Conservation (phyloP, 345 rosid genomes). For the Eucalyptus viminalis region DNA sequence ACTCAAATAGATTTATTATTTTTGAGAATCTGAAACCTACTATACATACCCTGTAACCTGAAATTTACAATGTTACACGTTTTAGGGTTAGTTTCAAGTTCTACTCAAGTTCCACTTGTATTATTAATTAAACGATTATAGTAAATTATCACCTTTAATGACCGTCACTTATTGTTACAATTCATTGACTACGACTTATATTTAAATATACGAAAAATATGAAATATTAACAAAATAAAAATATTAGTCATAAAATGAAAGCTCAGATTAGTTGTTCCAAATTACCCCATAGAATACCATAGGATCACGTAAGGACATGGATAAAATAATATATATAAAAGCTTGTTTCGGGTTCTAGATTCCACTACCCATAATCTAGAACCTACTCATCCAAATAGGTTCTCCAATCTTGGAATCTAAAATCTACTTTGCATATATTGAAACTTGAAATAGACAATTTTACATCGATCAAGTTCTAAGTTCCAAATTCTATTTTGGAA, state of each 20-base stretch:
- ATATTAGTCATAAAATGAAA: fast-evolving
- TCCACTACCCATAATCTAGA: too few relatives aligned
- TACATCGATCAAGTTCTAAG: fast-evolving
- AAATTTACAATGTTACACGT: fast-evolving
- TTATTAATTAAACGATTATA: too few relatives aligned
- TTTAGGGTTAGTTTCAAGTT: too few relatives aligned
- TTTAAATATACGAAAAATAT: fast-evolving
- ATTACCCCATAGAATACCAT: fast-evolving
- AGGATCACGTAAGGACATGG: fast-evolving
- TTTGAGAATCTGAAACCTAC: fast-evolving
- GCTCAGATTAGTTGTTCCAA: fast-evolving
- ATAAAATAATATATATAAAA: too few relatives aligned
- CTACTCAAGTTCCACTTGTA: fast-evolving
- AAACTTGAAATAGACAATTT: too few relatives aligned
- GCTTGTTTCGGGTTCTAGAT: too few relatives aligned
- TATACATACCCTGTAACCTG: fast-evolving
- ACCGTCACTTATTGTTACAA: fast-evolving
- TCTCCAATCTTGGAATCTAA: fast-evolving
- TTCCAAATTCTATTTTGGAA: too few relatives aligned
- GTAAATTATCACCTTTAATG: fast-evolving
- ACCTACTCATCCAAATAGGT: too few relatives aligned
- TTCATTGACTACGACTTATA: fast-evolving
- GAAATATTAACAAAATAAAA: too few relatives aligned
- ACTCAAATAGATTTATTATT: too few relatives aligned
- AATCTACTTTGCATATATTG: too few relatives aligned